Base-by-base conservation (phyloP, 2,329 filamentous ascomycete species). In the Ustulina deusta region DNA sequence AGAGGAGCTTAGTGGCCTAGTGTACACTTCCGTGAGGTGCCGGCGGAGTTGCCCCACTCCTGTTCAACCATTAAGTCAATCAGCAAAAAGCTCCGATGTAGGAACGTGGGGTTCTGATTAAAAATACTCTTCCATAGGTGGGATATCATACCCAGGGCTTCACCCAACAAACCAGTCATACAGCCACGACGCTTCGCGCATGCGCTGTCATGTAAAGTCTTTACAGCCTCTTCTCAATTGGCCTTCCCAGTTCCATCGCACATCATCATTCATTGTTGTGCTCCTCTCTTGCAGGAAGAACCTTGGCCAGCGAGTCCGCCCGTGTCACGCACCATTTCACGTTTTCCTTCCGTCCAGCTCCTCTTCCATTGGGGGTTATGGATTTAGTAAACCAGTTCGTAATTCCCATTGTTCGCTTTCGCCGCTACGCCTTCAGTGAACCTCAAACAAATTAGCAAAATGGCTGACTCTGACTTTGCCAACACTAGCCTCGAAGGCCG, bases 401-500 rank as follows among this genome's bases (percentile, higher is more conserved):
- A 57, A 64, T 71, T 70, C 59, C 46, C 38, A 22, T 32, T 38
- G 1, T 9, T 44, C 7, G 20, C 22, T 32, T 48, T 40, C 27
- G 22, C 15, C 27, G 44, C 60, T 42, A 29, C 25, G 15, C 49
- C 32, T 65, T 46, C 49, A 42, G 42, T n/a, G 27, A 15, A 25
- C 17, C 13, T 59, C 62, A 27, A 42, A 20, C 61, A n/a, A 48
- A 27, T 61, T 56, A 57, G 38, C 48, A 65, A 48, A 67, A 76
- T 78, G 73, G 74, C 80, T 82, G 74, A 83, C 74, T 69, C 75
- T 68, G 71, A 76, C 59, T 71, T 72, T 27, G 38, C 66, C 40
- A 52, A 67, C 29, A 69, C 75, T 77, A 97, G 94, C 84, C 87
- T 97, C 79, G 93, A 96, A 85, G 94, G 95, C 78, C 92, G 96